Evolutionary conservation across 2,329 filamentous ascomycete species (phyloP), one percentile per base, ranked within the genome.

Genomic region (Talaromyces pinophilus): DNA sequence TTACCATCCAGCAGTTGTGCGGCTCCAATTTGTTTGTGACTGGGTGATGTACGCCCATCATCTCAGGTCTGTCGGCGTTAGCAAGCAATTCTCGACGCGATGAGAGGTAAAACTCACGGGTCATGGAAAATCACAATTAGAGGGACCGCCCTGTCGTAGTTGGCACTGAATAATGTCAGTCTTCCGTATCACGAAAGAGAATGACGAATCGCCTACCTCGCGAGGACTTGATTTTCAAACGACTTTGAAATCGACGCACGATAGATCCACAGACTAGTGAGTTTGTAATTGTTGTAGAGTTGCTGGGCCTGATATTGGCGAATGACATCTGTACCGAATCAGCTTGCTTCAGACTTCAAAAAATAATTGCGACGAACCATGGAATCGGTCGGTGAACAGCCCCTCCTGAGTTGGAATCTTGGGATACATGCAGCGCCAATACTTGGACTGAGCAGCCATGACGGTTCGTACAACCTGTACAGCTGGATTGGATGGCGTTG

Each of bases 41-140:
- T 0, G 85, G 83, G 76, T 92, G 86, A 11, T 88, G 85, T 68
- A 90, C 85, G 6, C 86, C 90, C 68, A 90, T 81, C 11, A 93
- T 77, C 71, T 91, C 88, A 4, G 91, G 90, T n/a, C 90, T 90
- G 6, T 22, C 15, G 17, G 11, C 10, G 67, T 55, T 42, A 65
- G n/a, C 50, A 64, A 64, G 63, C 62, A 64, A 69, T 42, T 17
- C 33, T 46, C 2, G 40, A 55, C n/a, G 28, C 30, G 55, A 44
- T 22, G 30, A 35, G 19, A 59, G 6, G 19, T 15, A 33, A 54
- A 38, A 83, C 90, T 83, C 79, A 92, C 84, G 94, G 92, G 73
- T 97, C 94, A 76, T 99, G 95, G 65, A 99, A 90, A 59, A 98
- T 90, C 11, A 99, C 82, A 13, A 99, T 76, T 3, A 98, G 83